These are phyloP conservation scores for Rugonectria rugulosa DNA, from an alignment of 2,329 filamentous ascomycete species.

Conservation along the genomic window DNA sequence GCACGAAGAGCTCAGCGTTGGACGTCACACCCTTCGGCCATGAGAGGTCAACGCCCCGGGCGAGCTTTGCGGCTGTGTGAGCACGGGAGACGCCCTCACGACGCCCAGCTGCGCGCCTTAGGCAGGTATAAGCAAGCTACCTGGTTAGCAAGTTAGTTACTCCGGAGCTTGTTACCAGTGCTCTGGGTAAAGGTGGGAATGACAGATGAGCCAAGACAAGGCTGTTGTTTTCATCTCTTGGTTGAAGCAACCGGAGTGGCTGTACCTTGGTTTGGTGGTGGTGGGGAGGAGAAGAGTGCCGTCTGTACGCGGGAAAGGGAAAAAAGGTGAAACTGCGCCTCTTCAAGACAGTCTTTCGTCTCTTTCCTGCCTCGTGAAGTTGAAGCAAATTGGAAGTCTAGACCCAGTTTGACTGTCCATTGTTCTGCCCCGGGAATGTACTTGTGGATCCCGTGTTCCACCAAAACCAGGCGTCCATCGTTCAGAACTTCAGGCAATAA, in stretches of 20 bases:
- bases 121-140: too few relatives aligned
- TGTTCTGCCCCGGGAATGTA: slow-evolving; percentile 8
- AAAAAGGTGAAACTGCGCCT: slow-evolving; percentile 11
- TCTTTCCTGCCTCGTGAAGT: background rate
- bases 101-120: too few relatives aligned
- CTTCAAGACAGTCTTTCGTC: background rate
- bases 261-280: too few relatives aligned
- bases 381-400: background rate
- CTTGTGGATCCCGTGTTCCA: slow-evolving; percentile 1
- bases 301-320: slow-evolving; percentile 1
- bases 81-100: background rate
- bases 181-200: background rate
- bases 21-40: background rate
- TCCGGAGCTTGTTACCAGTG: background rate
- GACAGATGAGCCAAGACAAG: background rate
- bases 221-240: background rate
- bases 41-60: slow-evolving; percentile 8
- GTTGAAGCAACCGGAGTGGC: background rate
- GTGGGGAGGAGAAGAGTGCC: background rate
- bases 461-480: slow-evolving; percentile 2
- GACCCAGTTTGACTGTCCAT: slow-evolving; percentile 2
- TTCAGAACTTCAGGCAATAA: slow-evolving; percentile 4
- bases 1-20: background rate
- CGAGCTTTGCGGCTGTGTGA: slow-evolving; percentile 13
- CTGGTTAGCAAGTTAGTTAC: too few relatives aligned